Base-by-base conservation (phyloP, 1,284 basidiomycete genomes). In the Takashimella tepidaria region DNA sequence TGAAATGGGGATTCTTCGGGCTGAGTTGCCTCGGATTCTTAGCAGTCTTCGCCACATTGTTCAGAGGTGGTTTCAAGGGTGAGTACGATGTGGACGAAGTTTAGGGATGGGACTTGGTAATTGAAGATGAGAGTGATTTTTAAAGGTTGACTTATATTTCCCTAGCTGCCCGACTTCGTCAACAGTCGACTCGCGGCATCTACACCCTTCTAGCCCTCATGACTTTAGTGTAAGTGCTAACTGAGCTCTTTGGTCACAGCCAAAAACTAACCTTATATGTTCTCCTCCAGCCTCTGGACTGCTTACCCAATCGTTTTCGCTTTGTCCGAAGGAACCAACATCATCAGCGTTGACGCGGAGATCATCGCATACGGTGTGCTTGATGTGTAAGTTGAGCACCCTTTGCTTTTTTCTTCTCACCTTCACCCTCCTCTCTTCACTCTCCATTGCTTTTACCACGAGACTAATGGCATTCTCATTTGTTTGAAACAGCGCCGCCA, bases 301-400 rank as follows among this genome's bases (percentile, higher is more conserved):
- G 69, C 60, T 45, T 71, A 72, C 61, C 67, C 69, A 11, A 57
- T 74, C 59, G 53, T 75, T 58, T 67, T 63, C 50, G 60, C 61
- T 53, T 55, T 73, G 31, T 61, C 66, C 50, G 62, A 69, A 48
- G 69, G 64, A 10, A 52, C 64, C 51, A 68, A 70, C 64, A 60
- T 62, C 45, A 55, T 72, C 58, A 51, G 53, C 44, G 64, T 72
- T 54, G 59, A 74, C 55, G 64, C 65, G 19, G 70, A 76, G 59
- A 61, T 70, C 51, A 74, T 76, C 61, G 59, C 63, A 10, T 70
- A 67, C 45, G 73, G 68, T 53, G 56, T 75, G 3, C 61, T 74
- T 13, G 74, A 76, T 47, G 64, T 72, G 66, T 70, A 45, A 61
- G 70, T 68, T 11, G 23, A 5, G 6, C 19, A 19, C 20, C 23